Evolutionary conservation across 257 asterid genomes (phyloP).

Genomic region (Phtheirospermum japonicum): DNA sequence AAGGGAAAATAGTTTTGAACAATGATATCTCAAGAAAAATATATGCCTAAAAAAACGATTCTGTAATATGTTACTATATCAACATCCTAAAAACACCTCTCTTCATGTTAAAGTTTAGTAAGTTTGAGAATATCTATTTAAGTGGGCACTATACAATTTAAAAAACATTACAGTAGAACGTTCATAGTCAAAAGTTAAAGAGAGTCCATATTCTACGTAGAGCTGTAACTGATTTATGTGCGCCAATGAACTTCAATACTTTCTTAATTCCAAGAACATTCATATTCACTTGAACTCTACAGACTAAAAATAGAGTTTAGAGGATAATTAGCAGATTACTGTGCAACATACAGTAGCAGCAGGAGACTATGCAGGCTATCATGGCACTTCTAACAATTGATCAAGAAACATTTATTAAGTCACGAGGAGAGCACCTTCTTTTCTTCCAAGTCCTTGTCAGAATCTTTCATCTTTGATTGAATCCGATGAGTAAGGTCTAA

Average conservation of each 20-base stretch:
- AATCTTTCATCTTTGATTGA: conserved; percentile 50
- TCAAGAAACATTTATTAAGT: conserved; percentile 18
- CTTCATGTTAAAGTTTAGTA: background rate
- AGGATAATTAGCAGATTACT: conserved; percentile 10
- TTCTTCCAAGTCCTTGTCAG: conserved; percentile 58
- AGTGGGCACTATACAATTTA: conserved; percentile 12
- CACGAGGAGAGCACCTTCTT: conserved; percentile 56
- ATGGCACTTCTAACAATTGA: conserved; percentile 9
- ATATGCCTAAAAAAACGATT: too few species aligned
- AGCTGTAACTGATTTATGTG: background rate
- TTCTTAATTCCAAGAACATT: background rate
- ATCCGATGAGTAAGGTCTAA: conserved; percentile 59
- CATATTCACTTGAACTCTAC: background rate
- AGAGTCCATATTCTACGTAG: conserved; percentile 6
- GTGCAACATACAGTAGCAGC: conserved; percentile 10
- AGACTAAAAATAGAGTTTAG: conserved; percentile 18
- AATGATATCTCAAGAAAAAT: too few species aligned
- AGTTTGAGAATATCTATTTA: background rate
- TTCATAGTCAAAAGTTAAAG: conserved; percentile 9
- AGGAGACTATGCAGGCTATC: conserved; percentile 22
- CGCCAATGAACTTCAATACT: conserved; percentile 23
- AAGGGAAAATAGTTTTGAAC: background rate
- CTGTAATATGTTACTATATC: too few species aligned
- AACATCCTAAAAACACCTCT: background rate
- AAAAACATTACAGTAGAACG: conserved; percentile 5